Evolutionary conservation across 2,329 filamentous ascomycete species (phyloP).

Genomic region (Hymenoscyphus fraxineus): DNA sequence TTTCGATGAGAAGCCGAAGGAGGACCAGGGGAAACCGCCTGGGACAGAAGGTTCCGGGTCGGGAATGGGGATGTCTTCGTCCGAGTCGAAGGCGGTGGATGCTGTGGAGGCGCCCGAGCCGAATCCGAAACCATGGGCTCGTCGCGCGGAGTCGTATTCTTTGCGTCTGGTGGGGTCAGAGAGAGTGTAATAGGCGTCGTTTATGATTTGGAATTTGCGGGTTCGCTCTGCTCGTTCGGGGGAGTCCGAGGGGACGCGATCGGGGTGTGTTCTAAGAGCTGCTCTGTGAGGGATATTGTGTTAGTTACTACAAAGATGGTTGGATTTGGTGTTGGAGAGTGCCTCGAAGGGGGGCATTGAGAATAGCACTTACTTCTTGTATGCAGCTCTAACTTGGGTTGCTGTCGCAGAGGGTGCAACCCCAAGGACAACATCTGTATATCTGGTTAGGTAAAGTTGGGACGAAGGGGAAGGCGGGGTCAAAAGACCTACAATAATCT

Average conservation of each 20-base stretch:
- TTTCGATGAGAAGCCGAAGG: constrained; percentile 53
- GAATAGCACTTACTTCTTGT: constrained; percentile 66
- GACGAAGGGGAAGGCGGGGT: constrained; percentile 5
- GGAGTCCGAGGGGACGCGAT: constrained; percentile 79
- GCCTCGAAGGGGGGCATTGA: background rate
- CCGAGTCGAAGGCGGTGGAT: constrained; percentile 42
- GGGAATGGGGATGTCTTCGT: constrained; percentile 36
- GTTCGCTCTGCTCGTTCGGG: constrained; percentile 80
- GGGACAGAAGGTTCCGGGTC: constrained; percentile 39
- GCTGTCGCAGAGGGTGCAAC: constrained; percentile 69
- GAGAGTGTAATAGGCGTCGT: constrained; percentile 89
- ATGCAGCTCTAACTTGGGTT: constrained; percentile 86
- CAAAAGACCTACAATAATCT: constrained; percentile 40
- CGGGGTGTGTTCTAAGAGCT: constrained; percentile 88
- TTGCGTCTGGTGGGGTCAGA: constrained; percentile 72
- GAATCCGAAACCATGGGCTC: constrained; percentile 49
- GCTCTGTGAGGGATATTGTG: constrained; percentile 48
- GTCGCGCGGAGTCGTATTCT: constrained; percentile 77
- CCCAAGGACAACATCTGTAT: constrained; percentile 68
- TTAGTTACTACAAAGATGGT: background rate
- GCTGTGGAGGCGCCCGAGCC: constrained; percentile 41
- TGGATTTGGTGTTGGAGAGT: constrained; percentile 1
- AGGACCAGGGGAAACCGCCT: constrained; percentile 70
- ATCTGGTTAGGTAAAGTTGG: constrained; percentile 10
- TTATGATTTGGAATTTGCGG: constrained; percentile 84